Percentiles rank a stretch among this genome's conserved stretches.
phyloP scores from a whole-genome alignment of 1,284 basidiomycete genomes.

The Trichosporon sp. region DNA sequence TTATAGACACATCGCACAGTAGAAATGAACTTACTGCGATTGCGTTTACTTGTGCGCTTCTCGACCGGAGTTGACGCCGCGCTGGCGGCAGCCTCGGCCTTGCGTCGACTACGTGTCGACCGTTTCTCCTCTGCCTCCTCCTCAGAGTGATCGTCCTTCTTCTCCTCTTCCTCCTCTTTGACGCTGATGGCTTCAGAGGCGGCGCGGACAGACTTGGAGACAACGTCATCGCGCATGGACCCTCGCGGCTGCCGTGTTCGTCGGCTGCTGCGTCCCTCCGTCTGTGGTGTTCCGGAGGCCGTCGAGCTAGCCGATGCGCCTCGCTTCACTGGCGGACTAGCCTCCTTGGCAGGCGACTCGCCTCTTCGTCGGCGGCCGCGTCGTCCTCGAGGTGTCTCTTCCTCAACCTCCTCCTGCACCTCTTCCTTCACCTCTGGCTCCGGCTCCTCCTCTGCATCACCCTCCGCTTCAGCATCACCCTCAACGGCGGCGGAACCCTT shows the following conservation, averaged over 20 bases:
- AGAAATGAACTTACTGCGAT: conserved; percentile 16
- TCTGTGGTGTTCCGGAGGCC: conserved; percentile 24
- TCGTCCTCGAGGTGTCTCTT: conserved; percentile 20
- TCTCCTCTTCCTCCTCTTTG: conserved; percentile 28
- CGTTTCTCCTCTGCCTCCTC: conserved; percentile 22
- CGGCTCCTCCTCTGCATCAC: not conserved
- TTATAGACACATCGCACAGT: not conserved
- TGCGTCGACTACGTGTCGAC: conserved; percentile 26
- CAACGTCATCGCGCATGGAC: conserved; percentile 34
- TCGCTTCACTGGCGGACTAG: conserved; percentile 29
- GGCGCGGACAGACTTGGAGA: conserved; percentile 30
- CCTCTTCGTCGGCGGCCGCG: conserved; percentile 18
- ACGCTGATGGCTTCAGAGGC: conserved; percentile 28
- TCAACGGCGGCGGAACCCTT: not conserved
- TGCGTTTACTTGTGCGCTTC: conserved; percentile 12
- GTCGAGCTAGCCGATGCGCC: conserved; percentile 30
- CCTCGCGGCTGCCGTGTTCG: conserved; percentile 20
- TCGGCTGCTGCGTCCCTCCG: conserved; percentile 7
- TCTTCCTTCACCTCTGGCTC: conserved; percentile 7
- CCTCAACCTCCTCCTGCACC: not conserved
- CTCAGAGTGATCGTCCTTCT: conserved; percentile 20
- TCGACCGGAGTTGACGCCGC: conserved; percentile 12
- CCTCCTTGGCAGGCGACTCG: conserved; percentile 23
- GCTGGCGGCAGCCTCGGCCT: conserved; percentile 15
- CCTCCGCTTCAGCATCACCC: conserved; percentile 2